A percentile compares a stretch with the other conserved stretches of the same genome.
phyloP scores from a whole-genome alignment of 306 rosid species.

The Gillenia trifoliata region DNA sequence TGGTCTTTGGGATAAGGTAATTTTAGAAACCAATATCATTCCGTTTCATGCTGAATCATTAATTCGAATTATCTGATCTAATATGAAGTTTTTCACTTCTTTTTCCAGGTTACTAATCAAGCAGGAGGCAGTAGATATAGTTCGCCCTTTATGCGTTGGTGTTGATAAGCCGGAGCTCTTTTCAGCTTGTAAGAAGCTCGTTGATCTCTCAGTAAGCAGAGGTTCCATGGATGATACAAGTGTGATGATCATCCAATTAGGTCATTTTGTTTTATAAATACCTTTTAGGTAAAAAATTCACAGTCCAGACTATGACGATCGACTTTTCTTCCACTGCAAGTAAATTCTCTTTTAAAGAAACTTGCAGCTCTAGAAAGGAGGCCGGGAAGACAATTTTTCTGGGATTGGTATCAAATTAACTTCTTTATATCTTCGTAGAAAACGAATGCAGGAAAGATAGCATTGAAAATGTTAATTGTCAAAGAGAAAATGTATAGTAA shows the following conservation, averaged over 20 bases:
- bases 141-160: slow-evolving; percentile 33
- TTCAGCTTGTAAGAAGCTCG: slow-evolving; percentile 46
- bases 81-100: background rate
- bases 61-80: background rate
- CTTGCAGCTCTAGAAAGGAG: slow-evolving; percentile 23
- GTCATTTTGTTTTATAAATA: slow-evolving; percentile 15
- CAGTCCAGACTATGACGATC: background rate
- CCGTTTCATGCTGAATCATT: background rate
- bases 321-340: slow-evolving; percentile 17
- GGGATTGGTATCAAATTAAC: background rate
- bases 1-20: slow-evolving; percentile 59
- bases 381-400: background rate
- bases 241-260: slow-evolving; percentile 41
- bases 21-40: background rate
- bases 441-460: too few relatives aligned
- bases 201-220: slow-evolving; percentile 27
- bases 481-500: too few relatives aligned
- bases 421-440: too few relatives aligned
- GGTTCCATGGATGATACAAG: slow-evolving; percentile 51
- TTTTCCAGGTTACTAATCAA: slow-evolving; percentile 36
- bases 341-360: slow-evolving; percentile 10
- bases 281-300: background rate
- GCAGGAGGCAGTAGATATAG: slow-evolving; percentile 50
- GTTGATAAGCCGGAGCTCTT: slow-evolving; percentile 22
- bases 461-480: too few relatives aligned